Percentiles rank a stretch among this genome's conserved stretches.
Conservation (phyloP, 1,284 basidiomycete species). For the Moniliella sp. region DNA sequence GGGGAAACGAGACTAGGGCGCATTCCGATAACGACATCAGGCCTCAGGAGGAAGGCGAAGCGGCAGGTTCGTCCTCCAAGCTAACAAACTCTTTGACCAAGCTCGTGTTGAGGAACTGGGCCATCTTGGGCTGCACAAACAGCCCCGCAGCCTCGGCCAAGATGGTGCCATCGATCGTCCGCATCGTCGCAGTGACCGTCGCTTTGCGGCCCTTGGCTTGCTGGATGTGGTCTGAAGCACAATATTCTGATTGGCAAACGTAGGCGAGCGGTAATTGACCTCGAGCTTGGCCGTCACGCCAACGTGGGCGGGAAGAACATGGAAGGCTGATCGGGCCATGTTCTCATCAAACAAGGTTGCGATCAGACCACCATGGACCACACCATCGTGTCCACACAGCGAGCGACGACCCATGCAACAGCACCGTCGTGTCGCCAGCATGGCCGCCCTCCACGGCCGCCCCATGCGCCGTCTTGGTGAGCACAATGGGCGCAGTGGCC, state of each 20-base stretch:
- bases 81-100: conserved; percentile 42
- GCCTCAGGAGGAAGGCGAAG: too few relatives aligned
- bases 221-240: conserved; percentile 47
- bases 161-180: conserved; percentile 53
- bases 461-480: conserved; percentile 21
- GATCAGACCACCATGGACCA: conserved; percentile 74
- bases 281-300: conserved; percentile 58
- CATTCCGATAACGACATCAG: too few relatives aligned
- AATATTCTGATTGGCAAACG: conserved; percentile 36
- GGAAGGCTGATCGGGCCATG: conserved; percentile 48
- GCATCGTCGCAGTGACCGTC: conserved; percentile 49
- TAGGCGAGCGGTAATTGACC: conserved; percentile 32
- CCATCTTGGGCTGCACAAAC: conserved; percentile 65
- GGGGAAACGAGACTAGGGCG: too few relatives aligned
- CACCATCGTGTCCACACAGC: conserved; percentile 71
- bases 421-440: conserved; percentile 32
- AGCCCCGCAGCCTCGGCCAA: conserved; percentile 56
- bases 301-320: conserved; percentile 52
- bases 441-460: conserved; percentile 13
- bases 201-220: conserved; percentile 56
- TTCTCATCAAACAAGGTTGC: conserved; percentile 74
- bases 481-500: conserved; percentile 16
- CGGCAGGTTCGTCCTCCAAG: too few relatives aligned
- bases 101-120: conserved; percentile 46
- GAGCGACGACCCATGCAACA: conserved; percentile 68